Evolutionary conservation across 1,284 basidiomycete genomes (phyloP).

Genomic region (Puccinia hordei): DNA sequence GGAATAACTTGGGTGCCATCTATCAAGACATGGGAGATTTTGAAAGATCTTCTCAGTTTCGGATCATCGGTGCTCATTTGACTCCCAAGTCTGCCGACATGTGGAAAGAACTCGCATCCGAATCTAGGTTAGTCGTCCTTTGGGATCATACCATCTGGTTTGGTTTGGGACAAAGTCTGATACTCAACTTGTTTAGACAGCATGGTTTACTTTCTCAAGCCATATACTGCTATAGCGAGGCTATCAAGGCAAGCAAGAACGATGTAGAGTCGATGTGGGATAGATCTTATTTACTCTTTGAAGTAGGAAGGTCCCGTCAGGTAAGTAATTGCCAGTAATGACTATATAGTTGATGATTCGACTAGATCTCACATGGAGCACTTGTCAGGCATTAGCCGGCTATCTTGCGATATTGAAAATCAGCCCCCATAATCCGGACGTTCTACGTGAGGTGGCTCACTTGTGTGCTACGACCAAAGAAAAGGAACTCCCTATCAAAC

Average conservation of each 20-base stretch:
- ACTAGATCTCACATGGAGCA: neutral
- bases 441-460: slow-evolving; percentile 76
- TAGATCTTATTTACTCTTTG: slow-evolving; percentile 76
- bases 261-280: slow-evolving; percentile 90
- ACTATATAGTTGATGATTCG: neutral
- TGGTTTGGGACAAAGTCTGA: slow-evolving; percentile 14
- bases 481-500: slow-evolving; percentile 67
- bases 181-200: slow-evolving; percentile 62
- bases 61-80: slow-evolving; percentile 87
- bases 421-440: slow-evolving; percentile 69
- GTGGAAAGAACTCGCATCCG: slow-evolving; percentile 76
- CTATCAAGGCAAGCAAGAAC: slow-evolving; percentile 73
- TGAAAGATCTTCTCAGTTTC: slow-evolving; percentile 75
- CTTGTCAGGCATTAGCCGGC: slow-evolving; percentile 24
- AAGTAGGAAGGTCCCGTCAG: slow-evolving; percentile 71
- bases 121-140: slow-evolving; percentile 66
- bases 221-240: slow-evolving; percentile 85
- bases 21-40: slow-evolving; percentile 64
- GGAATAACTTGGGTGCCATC: slow-evolving; percentile 70
- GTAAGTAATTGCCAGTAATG: slow-evolving; percentile 60
- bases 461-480: slow-evolving; percentile 74
- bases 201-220: slow-evolving; percentile 78
- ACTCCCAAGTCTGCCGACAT: slow-evolving; percentile 72
- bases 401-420: slow-evolving; percentile 45
- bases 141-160: neutral